These are phyloP conservation scores for Aspergillus eucalypticola DNA, from an alignment of 2,329 filamentous ascomycete species.

Conservation along the genomic window DNA sequence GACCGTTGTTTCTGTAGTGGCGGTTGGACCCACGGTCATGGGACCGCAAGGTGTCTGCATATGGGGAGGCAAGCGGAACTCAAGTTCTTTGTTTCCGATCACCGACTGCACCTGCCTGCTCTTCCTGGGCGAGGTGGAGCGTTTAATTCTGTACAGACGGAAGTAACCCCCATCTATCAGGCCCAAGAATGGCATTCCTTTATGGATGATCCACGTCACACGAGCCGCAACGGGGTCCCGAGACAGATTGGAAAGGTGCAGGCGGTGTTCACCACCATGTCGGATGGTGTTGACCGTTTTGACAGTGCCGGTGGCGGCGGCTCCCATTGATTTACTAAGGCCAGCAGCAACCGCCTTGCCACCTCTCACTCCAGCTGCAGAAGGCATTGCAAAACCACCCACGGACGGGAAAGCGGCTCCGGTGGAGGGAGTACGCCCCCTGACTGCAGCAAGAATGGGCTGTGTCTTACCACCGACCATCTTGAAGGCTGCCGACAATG, in stretches of 20 bases:
- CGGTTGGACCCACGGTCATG: conserved; percentile 58
- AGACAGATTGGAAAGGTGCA: conserved; percentile 46
- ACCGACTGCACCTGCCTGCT: conserved; percentile 57
- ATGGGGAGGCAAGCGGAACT: conserved; percentile 66
- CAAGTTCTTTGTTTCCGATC: conserved; percentile 59
- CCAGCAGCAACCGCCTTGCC: conserved; percentile 52
- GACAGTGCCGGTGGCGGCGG: conserved; percentile 51
- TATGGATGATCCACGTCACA: conserved; percentile 49
- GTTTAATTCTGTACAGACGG: conserved; percentile 46
- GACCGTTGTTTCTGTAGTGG: conserved; percentile 40
- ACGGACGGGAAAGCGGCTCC: conserved; percentile 46
- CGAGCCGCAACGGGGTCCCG: conserved; percentile 44
- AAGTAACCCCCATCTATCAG: conserved; percentile 49
- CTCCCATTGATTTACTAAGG: conserved; percentile 52
- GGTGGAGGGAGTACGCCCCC: conserved; percentile 52
- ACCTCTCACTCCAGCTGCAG: conserved; percentile 49
- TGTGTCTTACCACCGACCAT: conserved; percentile 62
- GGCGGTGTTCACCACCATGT: conserved; percentile 51
- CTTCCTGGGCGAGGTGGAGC: conserved; percentile 53
- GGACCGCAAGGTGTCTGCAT: conserved; percentile 62
- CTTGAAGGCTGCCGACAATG: conserved; percentile 70
- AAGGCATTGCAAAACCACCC: conserved; percentile 46
- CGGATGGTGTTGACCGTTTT: conserved; percentile 51
- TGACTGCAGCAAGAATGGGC: conserved; percentile 67
- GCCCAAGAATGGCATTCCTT: conserved; percentile 45